phyloP scores from a whole-genome alignment of 176 grass and related monocot species.

The Zea mays region Zm-B73-REFERENCE-NAM-5.0 NC_050098.1:227136501-227137000 shows the following conservation, averaged over 20 bases:
- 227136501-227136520: conserved; percentile 85
- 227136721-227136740: conserved; percentile 50
- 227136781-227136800: conserved; percentile 86
- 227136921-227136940: background rate
- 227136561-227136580: conserved; percentile 11
- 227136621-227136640: conserved; percentile 70
- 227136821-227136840: background rate
- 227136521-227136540: conserved; percentile 65
- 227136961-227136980: background rate
- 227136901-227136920: background rate
- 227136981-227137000: background rate
- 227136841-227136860: conserved; percentile 28
- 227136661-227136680: conserved; percentile 78
- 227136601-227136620: conserved; percentile 77
- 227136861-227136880: background rate
- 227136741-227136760: conserved; percentile 68
- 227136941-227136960: background rate
- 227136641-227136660: conserved; percentile 92
- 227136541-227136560: background rate
- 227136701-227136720: conserved; percentile 66
- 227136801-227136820: conserved; percentile 68
- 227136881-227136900: background rate
- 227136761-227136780: conserved; percentile 74
- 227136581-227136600: conserved; percentile 30
- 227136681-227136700: conserved; percentile 72